phyloP scores from a whole-genome alignment of 371 early-diverging fungal genomes.

The Haplosporangium sp. region DNA sequence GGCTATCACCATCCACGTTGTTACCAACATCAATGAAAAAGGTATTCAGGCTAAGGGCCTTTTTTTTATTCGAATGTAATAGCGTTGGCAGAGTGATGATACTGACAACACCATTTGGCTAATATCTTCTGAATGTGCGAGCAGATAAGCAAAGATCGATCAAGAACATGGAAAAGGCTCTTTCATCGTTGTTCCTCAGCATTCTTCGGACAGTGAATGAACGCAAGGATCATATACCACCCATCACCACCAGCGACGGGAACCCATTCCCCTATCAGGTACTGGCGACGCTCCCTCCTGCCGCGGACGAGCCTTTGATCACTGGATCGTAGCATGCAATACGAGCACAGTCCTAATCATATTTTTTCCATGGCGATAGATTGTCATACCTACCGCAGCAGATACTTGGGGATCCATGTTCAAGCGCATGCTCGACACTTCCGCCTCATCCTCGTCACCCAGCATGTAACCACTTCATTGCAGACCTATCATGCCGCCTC shows the following conservation, averaged over 20 bases:
- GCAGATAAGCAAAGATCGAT: slow-evolving; percentile 56
- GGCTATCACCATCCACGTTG: slow-evolving; percentile 73
- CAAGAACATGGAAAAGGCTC: slow-evolving; percentile 58
- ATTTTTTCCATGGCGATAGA: slow-evolving; percentile 27
- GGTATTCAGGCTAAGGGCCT: slow-evolving; percentile 54
- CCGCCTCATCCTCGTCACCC: slow-evolving; percentile 33
- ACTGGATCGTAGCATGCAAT: too few relatives aligned
- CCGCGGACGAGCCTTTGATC: not conserved
- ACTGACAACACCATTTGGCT: not conserved
- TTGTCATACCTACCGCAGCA: slow-evolving; percentile 56
- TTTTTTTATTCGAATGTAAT: too few relatives aligned
- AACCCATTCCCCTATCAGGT: slow-evolving; percentile 92
- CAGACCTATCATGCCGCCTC: not conserved
- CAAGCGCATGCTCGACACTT: slow-evolving; percentile 57
- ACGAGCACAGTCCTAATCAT: too few relatives aligned
- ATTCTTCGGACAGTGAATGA: slow-evolving; percentile 82
- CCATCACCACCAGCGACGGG: slow-evolving; percentile 81
- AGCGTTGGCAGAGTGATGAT: too few relatives aligned
- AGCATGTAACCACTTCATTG: slow-evolving; percentile 8
- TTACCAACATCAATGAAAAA: slow-evolving; percentile 71
- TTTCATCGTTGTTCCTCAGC: slow-evolving; percentile 64
- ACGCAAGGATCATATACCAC: slow-evolving; percentile 91
- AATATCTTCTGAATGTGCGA: not conserved
- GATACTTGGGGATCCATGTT: slow-evolving; percentile 67
- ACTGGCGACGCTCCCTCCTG: not conserved